Percentiles rank a stretch among this genome's conserved stretches.
Conservation (phyloP, 331 rosid genomes). For the Erythrophleum ivorense region DNA sequence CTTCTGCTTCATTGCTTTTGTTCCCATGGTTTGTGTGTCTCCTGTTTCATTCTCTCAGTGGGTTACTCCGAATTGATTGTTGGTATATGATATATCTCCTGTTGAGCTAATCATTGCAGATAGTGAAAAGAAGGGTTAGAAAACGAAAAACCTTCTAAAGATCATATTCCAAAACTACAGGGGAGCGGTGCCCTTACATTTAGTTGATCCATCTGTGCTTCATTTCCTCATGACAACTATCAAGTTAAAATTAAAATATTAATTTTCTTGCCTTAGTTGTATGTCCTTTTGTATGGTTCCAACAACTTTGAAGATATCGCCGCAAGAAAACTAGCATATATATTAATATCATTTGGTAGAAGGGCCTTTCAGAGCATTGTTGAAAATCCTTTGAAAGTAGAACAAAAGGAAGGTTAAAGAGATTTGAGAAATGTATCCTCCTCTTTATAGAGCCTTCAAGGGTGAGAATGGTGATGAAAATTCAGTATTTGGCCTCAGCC, state of each 20-base stretch:
- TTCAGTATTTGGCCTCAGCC: constrained; percentile 15
- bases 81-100: too few relatives aligned
- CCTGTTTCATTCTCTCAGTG: not conserved
- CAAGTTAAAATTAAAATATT: not conserved
- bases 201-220: not conserved
- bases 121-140: not conserved
- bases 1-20: not conserved
- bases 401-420: not conserved
- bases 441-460: constrained; percentile 36
- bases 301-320: not conserved
- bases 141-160: not conserved
- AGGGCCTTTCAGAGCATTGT: constrained; percentile 47
- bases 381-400: constrained; percentile 52
- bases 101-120: too few relatives aligned
- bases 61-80: not conserved
- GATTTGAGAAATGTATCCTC: constrained; percentile 41
- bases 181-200: not conserved
- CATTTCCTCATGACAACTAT: not conserved
- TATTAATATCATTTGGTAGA: not conserved
- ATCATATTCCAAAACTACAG: not conserved
- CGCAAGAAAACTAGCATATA: constrained; percentile 27
- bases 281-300: not conserved
- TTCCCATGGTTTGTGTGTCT: not conserved
- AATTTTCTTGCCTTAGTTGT: not conserved
- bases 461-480: constrained; percentile 36